phyloP scores from a whole-genome alignment of 2,329 filamentous ascomycete genomes.

The Cryoendolithus antarcticus region DNA sequence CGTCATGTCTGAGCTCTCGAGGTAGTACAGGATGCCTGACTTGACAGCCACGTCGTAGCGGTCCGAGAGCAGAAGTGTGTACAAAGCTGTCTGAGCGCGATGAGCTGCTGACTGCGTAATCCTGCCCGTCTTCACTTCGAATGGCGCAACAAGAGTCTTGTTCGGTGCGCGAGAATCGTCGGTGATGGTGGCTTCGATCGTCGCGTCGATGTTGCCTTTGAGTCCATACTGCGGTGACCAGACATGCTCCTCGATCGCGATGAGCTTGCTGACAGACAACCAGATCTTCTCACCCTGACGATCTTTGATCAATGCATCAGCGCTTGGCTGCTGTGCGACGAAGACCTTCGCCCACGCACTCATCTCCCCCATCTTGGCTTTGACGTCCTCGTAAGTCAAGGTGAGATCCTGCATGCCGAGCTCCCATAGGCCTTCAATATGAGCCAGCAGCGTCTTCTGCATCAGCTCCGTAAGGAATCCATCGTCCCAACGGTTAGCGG shows the following conservation, averaged over 20 bases:
- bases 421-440: slow-evolving; percentile 80
- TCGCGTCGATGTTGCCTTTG: slow-evolving; percentile 96
- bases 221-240: slow-evolving; percentile 97
- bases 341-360: slow-evolving; percentile 76
- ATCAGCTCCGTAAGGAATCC: slow-evolving; percentile 55
- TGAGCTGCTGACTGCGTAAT: slow-evolving; percentile 66
- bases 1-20: slow-evolving; percentile 77
- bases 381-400: slow-evolving; percentile 66
- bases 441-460: slow-evolving; percentile 55
- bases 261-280: slow-evolving; percentile 82
- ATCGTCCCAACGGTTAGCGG: slow-evolving; percentile 68
- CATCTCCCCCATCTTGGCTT: slow-evolving; percentile 70
- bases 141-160: slow-evolving; percentile 61
- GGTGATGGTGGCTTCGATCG: slow-evolving; percentile 73
- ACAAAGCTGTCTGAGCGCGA: slow-evolving; percentile 85
- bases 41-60: slow-evolving; percentile 86
- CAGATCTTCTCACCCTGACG: slow-evolving; percentile 62
- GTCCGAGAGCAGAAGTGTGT: slow-evolving; percentile 84
- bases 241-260: slow-evolving; percentile 94
- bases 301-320: slow-evolving; percentile 64
- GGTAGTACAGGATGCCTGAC: slow-evolving; percentile 88
- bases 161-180: slow-evolving; percentile 55
- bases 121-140: slow-evolving; percentile 91
- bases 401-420: slow-evolving; percentile 59
- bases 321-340: slow-evolving; percentile 57